Conservation (phyloP, 1,284 basidiomycete species). For the Meira miltonrushii region DNA sequence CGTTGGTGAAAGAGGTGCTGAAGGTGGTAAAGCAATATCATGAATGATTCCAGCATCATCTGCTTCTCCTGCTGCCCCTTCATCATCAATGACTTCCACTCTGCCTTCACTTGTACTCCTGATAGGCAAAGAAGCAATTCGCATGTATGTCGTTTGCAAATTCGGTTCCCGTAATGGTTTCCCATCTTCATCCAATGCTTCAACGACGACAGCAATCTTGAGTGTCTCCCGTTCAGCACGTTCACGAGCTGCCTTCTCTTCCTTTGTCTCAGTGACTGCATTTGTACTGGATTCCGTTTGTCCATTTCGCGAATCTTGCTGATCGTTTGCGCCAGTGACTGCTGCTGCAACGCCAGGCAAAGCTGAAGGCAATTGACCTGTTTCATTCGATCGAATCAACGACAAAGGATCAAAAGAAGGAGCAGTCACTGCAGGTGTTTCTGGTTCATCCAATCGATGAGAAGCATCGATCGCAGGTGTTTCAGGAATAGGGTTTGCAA, state of each 20-base stretch:
- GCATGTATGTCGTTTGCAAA: constrained; percentile 40
- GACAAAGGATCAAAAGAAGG: not conserved
- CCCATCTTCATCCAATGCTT: constrained; percentile 46
- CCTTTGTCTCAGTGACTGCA: constrained; percentile 32
- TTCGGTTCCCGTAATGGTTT: constrained; percentile 37
- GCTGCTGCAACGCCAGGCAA: not conserved
- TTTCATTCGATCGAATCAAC: not conserved
- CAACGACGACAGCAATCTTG: constrained; percentile 41
- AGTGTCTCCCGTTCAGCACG: constrained; percentile 42
- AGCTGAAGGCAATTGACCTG: not conserved
- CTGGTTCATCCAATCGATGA: constrained; percentile 2
- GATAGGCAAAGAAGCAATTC: constrained; percentile 29
- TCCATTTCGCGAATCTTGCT: not conserved
- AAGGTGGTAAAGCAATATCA: constrained; percentile 7
- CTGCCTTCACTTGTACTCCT: constrained; percentile 11
- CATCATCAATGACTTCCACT: constrained; percentile 1
- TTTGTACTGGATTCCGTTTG: not conserved
- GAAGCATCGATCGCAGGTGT: constrained; percentile 12
- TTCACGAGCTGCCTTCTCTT: constrained; percentile 32
- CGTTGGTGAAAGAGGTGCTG: constrained; percentile 2
- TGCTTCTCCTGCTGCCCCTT: not conserved
- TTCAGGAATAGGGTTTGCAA: not conserved
- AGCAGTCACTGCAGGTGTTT: not conserved
- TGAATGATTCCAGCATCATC: constrained; percentile 1
- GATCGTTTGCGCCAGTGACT: not conserved